Base-by-base conservation (phyloP, 1,284 basidiomycete genomes). In the Cutaneotrichosporon arboriforme region DNA sequence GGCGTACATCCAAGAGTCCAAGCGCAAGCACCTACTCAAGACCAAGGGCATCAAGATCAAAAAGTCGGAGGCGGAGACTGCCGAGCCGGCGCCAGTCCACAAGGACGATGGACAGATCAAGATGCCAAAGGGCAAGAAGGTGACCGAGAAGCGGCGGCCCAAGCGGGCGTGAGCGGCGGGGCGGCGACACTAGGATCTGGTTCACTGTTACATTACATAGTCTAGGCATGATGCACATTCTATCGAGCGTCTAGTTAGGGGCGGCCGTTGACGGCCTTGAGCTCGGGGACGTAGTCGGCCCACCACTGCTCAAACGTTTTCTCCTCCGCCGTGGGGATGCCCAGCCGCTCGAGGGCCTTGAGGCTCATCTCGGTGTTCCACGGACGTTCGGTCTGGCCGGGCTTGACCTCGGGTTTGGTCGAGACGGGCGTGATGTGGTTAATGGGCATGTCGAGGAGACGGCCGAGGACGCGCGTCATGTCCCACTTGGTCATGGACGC, bases 401-500 rank as follows among this genome's bases (percentile, higher is more conserved):
- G 60, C 40, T 61, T 48, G 15, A 58, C 54, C 8, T 52, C 58
- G 0, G 67, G 66, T 48, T 65, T 63, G 8, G 62, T 55, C 17
- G 60, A 60, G 8, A 57, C 53, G 35, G 75, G 72, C 8, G 68
- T 59, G n/a, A 64, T 62, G 49, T 77, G 74, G 2, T 59, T 51
- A 20, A 68, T 65, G 12, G 72, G 67, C 2, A 71, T 53, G n/a
- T 47, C 44, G 26, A 76, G 66, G 52, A 59, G 57, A n/a, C 59
- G 55, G 18, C 69, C 72, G 44, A 77, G 74, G 42, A 68, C 62
- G 7, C 42, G 23, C 9, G 69, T 71, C 72, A 80, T 80, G 59
- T 77, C 73, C 66, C 77, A 79, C 65, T 80, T 80, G 17, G 77
- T 78, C 58, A 77, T 64, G 3, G 61, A 31, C 2, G 76, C 70